phyloP scores from a whole-genome alignment of 2,329 filamentous ascomycete genomes.

The Lachnum nothofagi region DNA sequence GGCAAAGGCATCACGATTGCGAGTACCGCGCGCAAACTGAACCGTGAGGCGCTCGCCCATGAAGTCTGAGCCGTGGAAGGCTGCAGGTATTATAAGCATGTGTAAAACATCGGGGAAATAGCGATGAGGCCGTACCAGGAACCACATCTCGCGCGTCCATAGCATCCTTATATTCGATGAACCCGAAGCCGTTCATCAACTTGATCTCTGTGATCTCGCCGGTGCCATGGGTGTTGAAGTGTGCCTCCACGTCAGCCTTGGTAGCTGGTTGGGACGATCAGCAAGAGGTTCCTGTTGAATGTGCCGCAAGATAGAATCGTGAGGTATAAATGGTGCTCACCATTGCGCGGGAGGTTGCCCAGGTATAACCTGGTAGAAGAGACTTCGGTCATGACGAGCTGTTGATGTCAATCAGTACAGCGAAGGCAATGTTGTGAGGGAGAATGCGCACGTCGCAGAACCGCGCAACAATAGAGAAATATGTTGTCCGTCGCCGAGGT shows the following conservation, averaged over 20 bases:
- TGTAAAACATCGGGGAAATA: constrained; percentile 16
- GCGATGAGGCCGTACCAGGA: constrained; percentile 63
- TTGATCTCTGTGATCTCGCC: constrained; percentile 99
- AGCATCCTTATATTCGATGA: constrained; percentile 98
- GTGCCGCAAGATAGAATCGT: constrained; percentile 3
- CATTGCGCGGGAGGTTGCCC: constrained; percentile 93
- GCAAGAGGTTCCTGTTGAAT: constrained; percentile 1
- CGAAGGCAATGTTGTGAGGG: neutral
- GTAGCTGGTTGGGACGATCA: constrained; percentile 59
- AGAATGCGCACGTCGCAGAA: constrained; percentile 4
- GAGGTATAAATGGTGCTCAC: constrained; percentile 49
- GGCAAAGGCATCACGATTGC: constrained; percentile 60
- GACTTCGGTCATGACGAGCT: constrained; percentile 66
- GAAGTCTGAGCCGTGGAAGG: constrained; percentile 88
- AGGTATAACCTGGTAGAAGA: constrained; percentile 93
- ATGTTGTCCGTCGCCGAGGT: neutral
- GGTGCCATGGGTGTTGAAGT: constrained; percentile 92
- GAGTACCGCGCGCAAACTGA: constrained; percentile 90
- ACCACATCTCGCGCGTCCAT: constrained; percentile 98
- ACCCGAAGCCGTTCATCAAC: constrained; percentile 99
- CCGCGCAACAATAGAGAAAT: neutral
- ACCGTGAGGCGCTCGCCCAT: constrained; percentile 97
- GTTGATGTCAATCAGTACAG: constrained; percentile 2
- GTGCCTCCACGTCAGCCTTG: constrained; percentile 92
- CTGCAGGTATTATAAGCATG: constrained; percentile 29